Conservation (phyloP, 2,329 filamentous ascomycete species). For the Stachybotrys chlorohalonatus region DNA sequence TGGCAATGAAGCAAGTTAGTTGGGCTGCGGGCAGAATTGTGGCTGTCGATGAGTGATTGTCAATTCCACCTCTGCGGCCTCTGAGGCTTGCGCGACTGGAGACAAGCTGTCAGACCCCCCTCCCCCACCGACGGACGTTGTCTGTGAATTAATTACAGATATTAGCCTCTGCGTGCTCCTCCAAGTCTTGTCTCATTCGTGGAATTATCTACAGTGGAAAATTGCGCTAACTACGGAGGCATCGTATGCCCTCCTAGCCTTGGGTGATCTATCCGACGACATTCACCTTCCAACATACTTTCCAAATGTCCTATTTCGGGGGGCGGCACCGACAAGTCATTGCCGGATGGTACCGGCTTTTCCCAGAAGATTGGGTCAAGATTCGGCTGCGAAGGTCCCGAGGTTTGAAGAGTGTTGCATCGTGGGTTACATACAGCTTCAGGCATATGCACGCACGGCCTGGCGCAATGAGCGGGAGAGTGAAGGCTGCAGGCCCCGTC, state of each 20-base stretch:
- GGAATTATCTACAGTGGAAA: background rate
- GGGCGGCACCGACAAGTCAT: background rate
- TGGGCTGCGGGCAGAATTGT: no score
- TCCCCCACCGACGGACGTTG: no score
- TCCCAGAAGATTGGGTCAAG: conserved; percentile 1
- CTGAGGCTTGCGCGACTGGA: no score
- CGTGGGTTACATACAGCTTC: background rate
- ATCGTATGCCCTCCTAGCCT: no score
- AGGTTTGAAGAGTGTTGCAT: background rate
- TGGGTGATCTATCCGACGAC: no score
- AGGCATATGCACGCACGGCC: background rate
- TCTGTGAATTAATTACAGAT: no score
- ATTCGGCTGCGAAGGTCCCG: background rate
- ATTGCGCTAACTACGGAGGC: background rate
- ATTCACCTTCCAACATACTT: no score
- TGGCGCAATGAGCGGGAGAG: background rate
- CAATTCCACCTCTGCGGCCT: no score
- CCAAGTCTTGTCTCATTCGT: background rate
- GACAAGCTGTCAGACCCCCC: no score
- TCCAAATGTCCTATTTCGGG: background rate
- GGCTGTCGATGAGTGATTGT: no score
- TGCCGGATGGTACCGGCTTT: background rate
- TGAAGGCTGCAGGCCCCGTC: background rate
- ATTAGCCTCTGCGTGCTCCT: background rate
- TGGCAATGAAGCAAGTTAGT: background rate